Percentiles rank a stretch among this genome's conserved stretches.
These are phyloP conservation scores for Boletus coccyginus DNA, from an alignment of 768 basidiomycete species.

Conservation along the genomic window DNA sequence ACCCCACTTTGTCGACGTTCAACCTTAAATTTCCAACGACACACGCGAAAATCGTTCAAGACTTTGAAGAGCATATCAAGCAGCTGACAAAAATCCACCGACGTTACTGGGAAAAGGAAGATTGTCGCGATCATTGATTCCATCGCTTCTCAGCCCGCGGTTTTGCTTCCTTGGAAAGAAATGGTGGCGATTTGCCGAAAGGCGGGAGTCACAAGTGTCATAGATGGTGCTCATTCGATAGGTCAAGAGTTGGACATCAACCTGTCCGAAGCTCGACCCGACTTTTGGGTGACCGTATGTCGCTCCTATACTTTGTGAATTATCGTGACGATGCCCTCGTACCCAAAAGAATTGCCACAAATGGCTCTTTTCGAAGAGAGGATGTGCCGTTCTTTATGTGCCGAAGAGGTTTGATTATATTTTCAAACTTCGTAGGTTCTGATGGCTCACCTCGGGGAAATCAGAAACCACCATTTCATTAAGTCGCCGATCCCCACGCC, in stretches of 20 bases:
- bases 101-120: slow-evolving; percentile 35
- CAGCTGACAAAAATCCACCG: slow-evolving; percentile 24
- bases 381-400: slow-evolving; percentile 71
- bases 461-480: slow-evolving; percentile 63
- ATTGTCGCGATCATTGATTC: slow-evolving; percentile 69
- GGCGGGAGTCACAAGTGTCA: slow-evolving; percentile 60
- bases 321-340: not conserved
- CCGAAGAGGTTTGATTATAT: slow-evolving; percentile 47
- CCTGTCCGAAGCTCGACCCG: slow-evolving; percentile 52
- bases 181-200: slow-evolving; percentile 63
- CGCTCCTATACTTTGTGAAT: not conserved
- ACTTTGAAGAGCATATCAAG: slow-evolving; percentile 41
- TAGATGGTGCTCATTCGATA: slow-evolving; percentile 80
- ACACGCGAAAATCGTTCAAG: slow-evolving; percentile 51
- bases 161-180: slow-evolving; percentile 66
- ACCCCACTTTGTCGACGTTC: slow-evolving; percentile 51
- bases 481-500: slow-evolving; percentile 59
- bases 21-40: slow-evolving; percentile 53
- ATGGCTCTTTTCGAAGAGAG: slow-evolving; percentile 74
- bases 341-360: slow-evolving; percentile 72
- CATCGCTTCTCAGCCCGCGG: slow-evolving; percentile 61
- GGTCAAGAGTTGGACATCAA: slow-evolving; percentile 68
- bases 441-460: not conserved
- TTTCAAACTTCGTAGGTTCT: not conserved
- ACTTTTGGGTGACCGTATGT: slow-evolving; percentile 77